Evolutionary conservation across 2,329 filamentous ascomycete genomes (phyloP), one percentile per base, ranked within the genome.

Genomic region (Aspergillus transmontanensis): DNA sequence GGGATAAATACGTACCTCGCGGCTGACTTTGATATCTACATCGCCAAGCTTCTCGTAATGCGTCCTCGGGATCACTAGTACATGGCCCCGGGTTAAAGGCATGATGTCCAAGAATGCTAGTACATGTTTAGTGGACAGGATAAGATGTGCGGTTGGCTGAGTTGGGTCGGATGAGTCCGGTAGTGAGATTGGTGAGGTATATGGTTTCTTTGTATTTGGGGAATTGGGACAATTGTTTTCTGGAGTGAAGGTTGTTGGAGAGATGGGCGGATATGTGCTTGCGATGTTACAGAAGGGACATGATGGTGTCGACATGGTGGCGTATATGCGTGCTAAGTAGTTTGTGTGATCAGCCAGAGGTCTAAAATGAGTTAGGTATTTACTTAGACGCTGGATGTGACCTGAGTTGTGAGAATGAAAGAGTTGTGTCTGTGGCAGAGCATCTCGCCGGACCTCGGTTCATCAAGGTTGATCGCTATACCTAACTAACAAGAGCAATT

Each of bases 51-150:
- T 96, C 66, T 89, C 86, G 61, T 88, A 86, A 81, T 98, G 95
- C 41, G 81, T 75, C 46, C 95, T 86, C 10, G 93, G 91, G 60
- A 90, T 92, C 39, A 98, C 85, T 0, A 98, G 85, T 7, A 97
- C 79, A 82, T 98, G 94, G 1, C 94, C 94, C 0, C 83, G 83
- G 0, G 91, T 90, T 58, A 98, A 87, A 0, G 95, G 95, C 82
- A 96, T 86, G 72, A 97, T 97, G 80, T 98, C 94, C 70, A 98
- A 85, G 79, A 98, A 98, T 48, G 93, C 93, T 66, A 98, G 81
- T 32, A 95, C 87, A 65, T 88, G 78, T 1, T 88, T 88, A 0
- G 92, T 95, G 2, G 91, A 92, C 63, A 97, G 86, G 36, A 97
- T 86, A 34, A 97, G 74, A 71, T 86, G 73, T 1, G 78, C 72